Evolutionary conservation across 2,329 filamentous ascomycete genomes (phyloP), one percentile per base, ranked within the genome.

Genomic region (Gremmenia infestans): DNA sequence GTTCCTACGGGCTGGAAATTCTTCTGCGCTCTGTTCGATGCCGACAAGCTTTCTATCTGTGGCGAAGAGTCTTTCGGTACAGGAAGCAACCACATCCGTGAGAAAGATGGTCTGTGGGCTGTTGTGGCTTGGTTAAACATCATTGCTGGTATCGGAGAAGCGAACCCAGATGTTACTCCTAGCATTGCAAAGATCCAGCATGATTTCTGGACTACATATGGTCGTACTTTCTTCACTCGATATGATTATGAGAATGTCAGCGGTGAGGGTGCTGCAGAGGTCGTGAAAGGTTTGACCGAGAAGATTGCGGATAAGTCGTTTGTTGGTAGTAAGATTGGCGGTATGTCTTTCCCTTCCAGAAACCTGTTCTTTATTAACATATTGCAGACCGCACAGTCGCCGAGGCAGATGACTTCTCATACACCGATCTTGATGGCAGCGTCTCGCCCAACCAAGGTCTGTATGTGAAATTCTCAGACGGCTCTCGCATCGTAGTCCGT

Each of bases 1-100:
- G 94, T 99, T 1, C 94, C 94, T 39, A 99, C 94, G 0, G 94
- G 94, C 68, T 99, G 94, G 94, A 97, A 97, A 76, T 97, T 97
- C 81, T 97, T 97, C 85, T 97, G 92, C 71, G 91, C 91, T 67
- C 82, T 97, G 56, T 96, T 97, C 68, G 92, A 97, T 70, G 88
- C 90, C 63, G 80, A 96, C 76, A 96, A 96, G 81, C 87, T 97
- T 70, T 96, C 94, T 69, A 99, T 99, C 72, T 99, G 94, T 71
- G 94, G 94, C 57, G 94, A 99, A 76, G 94, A 99, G 81, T 94
- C 89, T 63, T 99, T 99, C 73, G 94, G 94, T 64, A 99, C 94
- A 11, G 94, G 94, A 40, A 96, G 89, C 75, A 97, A 99, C 79
- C 94, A 99, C 76, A 96, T 99, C 70, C 91, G 94, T 66, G 94